Evolutionary conservation across 2,329 filamentous ascomycete species (phyloP), one percentile per base, ranked within the genome.

Genomic region (Monilinia aucupariae): DNA sequence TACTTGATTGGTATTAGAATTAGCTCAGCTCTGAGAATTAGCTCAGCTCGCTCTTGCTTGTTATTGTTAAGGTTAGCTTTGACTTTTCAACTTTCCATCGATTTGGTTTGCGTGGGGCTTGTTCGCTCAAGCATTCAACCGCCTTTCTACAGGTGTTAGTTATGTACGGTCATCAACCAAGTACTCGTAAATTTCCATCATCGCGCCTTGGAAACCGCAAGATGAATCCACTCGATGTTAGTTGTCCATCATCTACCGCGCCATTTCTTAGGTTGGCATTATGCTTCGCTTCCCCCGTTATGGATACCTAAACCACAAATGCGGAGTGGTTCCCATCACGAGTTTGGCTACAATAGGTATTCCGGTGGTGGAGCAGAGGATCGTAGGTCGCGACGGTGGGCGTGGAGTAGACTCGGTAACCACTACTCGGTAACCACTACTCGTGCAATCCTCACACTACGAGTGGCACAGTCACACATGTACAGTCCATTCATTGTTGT

Each of bases 221-320:
- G 13, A 47, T 25, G 5, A 47, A 34, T 47, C 41, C 41, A 58
- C n/a, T 4, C 30, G 8, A 6, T 47, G 34, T 37, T 20, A 34
- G 41, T 56, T 47, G 22, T 34, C 22, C 20, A 43, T 45, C 20
- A 43, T 7, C 41, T 2, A 34, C 25, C 20, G 34, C 41, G 4
- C 41, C 54, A 34, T 58, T 55, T 47, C 13, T 34, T 5, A 20
- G 54, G 54, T 58, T 58, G 54, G 41, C 41, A 58, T 47, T 47
- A 58, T 22, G 7, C 22, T 56, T n/a, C n/a, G n/a, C 34, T 17
- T 47, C 15, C 54, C 48, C 54, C 27, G 47, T 27, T 47, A 37
- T 34, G 54, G 30, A 15, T 47, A 37, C 54, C 41, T 12, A 25
- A 4, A 17, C n/a, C n/a, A n/a, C 43, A 45, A 7, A 34, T 56